These are phyloP conservation scores for Datisca glomerata DNA, from an alignment of 306 rosid genomes.

Conservation along the genomic window DNA sequence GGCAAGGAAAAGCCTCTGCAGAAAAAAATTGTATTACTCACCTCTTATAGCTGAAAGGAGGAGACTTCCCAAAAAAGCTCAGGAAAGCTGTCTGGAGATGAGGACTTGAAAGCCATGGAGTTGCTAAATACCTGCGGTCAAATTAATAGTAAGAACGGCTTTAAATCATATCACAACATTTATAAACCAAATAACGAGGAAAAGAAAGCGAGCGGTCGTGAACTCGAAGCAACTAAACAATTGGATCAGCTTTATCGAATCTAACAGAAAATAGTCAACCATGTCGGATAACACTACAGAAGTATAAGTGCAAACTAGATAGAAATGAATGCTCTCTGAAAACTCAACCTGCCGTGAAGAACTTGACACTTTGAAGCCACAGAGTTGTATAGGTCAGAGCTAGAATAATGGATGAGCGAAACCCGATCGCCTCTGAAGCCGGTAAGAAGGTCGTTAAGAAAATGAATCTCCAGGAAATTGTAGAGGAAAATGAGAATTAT, in stretches of 20 bases:
- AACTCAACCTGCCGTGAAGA: conserved; percentile 46
- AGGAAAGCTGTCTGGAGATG: conserved; percentile 75
- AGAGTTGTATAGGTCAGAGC: conserved; percentile 37
- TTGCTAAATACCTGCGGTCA: conserved; percentile 35
- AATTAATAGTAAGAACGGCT: background rate
- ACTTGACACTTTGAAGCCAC: conserved; percentile 72
- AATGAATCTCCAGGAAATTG: conserved; percentile 62
- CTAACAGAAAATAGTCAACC: no score
- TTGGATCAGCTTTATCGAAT: no score
- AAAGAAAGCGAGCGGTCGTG: no score
- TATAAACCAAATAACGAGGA: no score
- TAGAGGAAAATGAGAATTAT: conserved; percentile 22
- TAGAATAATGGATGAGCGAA: conserved; percentile 32
- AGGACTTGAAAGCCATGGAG: conserved; percentile 87
- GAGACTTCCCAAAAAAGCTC: conserved; percentile 53
- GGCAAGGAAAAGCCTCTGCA: background rate
- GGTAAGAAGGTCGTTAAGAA: conserved; percentile 40
- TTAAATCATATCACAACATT: no score
- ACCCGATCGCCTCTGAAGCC: conserved; percentile 47
- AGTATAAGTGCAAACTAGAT: no score
- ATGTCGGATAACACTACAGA: no score
- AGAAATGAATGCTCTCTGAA: no score
- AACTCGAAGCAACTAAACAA: no score
- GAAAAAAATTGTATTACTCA: background rate
- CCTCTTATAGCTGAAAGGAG: conserved; percentile 64